Conservation (phyloP, 2,329 filamentous ascomycete genomes). For the Trichoderma afroharzianum region DNA sequence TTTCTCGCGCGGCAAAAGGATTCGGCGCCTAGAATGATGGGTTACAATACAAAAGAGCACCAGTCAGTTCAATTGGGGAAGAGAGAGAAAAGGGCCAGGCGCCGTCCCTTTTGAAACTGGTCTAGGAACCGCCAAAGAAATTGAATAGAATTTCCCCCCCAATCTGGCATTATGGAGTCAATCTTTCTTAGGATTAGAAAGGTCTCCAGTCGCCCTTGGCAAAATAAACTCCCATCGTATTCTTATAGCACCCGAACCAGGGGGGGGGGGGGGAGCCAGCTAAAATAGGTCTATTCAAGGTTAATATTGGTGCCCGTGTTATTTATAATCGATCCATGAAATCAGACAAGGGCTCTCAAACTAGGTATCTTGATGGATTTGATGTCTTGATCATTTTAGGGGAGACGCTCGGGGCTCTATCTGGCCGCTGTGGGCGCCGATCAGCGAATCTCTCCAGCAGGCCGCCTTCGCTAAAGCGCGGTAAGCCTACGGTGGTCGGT, state of each 20-base stretch:
- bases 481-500: background rate
- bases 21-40: background rate
- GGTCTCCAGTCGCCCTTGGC: background rate
- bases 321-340: background rate
- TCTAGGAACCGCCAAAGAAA: background rate
- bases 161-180: background rate
- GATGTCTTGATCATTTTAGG: background rate
- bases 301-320: background rate
- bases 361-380: background rate
- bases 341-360: background rate
- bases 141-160: background rate
- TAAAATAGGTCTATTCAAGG: background rate
- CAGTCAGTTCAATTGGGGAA: background rate
- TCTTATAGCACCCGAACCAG: background rate
- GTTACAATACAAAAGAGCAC: background rate
- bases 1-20: background rate
- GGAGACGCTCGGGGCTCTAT: background rate
- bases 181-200: background rate
- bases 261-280: background rate
- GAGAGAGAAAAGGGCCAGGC: background rate
- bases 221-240: background rate
- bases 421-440: background rate
- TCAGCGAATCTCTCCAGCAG: constrained; percentile 3
- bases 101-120: constrained; percentile 5
- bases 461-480: background rate